These are phyloP conservation scores for Coelastrella sp. DNA, from an alignment of 139 green algal species.

Conservation along the genomic window DNA sequence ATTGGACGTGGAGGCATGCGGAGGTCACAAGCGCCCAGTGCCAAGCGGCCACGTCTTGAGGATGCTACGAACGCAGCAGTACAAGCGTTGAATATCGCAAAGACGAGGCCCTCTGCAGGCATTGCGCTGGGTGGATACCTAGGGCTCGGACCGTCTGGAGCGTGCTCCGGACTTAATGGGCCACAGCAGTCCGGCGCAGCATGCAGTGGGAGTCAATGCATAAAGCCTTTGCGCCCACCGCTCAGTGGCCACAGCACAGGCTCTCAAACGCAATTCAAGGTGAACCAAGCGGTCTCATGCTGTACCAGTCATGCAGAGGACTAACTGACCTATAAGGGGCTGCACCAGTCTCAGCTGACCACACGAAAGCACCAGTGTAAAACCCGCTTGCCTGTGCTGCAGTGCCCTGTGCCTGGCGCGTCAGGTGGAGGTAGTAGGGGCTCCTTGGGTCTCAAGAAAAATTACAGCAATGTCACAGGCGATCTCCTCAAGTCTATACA, in stretches of 20 bases:
- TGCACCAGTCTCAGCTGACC: no score
- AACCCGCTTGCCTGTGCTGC: background rate
- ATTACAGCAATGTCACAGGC: slow-evolving; percentile 4
- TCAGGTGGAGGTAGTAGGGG: background rate
- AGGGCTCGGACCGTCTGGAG: background rate
- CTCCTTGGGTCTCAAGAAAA: slow-evolving; percentile 38
- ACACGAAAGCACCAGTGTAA: no score
- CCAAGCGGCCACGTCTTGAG: background rate
- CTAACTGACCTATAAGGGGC: no score
- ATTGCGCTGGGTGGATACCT: background rate
- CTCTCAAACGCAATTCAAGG: background rate
- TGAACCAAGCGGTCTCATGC: background rate
- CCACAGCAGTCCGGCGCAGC: background rate
- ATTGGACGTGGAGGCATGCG: background rate
- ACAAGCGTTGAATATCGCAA: background rate
- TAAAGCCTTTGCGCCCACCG: background rate
- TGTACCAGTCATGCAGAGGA: no score
- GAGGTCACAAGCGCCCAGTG: slow-evolving; percentile 15
- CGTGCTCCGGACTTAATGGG: background rate
- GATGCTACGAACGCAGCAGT: no score
- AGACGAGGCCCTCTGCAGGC: background rate
- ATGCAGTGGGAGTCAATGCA: background rate
- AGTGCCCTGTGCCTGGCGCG: slow-evolving; percentile 19
- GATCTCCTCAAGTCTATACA: slow-evolving; percentile 32
- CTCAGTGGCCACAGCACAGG: background rate